Evolutionary conservation across 805 yeast genomes (phyloP).

Genomic region (Debaryomyces castellii): DNA sequence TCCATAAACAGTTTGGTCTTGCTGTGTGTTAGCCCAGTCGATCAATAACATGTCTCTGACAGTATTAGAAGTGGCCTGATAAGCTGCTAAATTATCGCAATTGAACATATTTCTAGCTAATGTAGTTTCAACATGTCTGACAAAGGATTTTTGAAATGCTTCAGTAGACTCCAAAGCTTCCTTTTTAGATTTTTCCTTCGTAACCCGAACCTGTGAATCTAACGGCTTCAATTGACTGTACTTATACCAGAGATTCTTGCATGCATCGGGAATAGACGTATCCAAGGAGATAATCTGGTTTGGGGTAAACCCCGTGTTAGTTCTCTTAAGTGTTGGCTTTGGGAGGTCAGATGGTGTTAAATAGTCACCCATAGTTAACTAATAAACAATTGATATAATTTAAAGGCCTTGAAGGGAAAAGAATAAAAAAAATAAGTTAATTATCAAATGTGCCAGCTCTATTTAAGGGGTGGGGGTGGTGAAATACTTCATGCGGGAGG

Average conservation of each 20-base stretch:
- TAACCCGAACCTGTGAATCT: constrained; percentile 32
- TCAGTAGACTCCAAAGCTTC: constrained; percentile 37
- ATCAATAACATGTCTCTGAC: constrained; percentile 77
- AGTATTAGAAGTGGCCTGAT: constrained; percentile 81
- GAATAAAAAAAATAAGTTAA: neutral
- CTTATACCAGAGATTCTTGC: constrained; percentile 76
- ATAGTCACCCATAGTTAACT: constrained; percentile 30
- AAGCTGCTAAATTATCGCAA: constrained; percentile 90
- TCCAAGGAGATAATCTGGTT: constrained; percentile 84
- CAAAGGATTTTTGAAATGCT: constrained; percentile 66
- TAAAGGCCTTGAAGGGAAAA: neutral
- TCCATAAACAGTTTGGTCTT: constrained; percentile 77
- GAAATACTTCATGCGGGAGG: neutral
- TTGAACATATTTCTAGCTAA: constrained; percentile 90
- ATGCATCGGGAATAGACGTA: constrained; percentile 73
- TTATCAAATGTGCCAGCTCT: neutral
- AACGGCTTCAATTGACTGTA: constrained; percentile 48
- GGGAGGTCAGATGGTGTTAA: constrained; percentile 39
- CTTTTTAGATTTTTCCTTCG: constrained; percentile 17
- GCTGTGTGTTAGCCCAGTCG: constrained; percentile 94
- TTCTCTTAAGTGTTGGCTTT: constrained; percentile 56
- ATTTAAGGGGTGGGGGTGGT: constrained; percentile 1
- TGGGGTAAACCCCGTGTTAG: constrained; percentile 89
- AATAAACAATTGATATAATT: neutral
- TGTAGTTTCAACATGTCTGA: constrained; percentile 85